Base-by-base conservation (phyloP, 2,329 filamentous ascomycete species). In the Mycosphaerelloides madeirae region DNA sequence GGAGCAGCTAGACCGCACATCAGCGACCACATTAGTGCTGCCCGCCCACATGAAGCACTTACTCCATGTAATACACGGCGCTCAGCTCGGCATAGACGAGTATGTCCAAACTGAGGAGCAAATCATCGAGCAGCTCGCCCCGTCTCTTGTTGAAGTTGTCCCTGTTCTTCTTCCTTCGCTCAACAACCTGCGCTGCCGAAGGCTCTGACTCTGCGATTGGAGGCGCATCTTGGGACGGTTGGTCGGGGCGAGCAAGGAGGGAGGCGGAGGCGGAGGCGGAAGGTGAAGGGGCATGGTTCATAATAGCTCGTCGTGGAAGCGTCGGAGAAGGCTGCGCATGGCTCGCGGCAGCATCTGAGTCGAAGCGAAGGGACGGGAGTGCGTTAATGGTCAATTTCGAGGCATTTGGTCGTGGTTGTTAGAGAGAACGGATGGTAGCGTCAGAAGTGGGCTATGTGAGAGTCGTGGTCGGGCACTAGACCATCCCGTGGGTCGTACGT, bases 21-120 rank as follows among this genome's bases (percentile, higher is more conserved):
- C 29, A 34, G 29, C 15, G 42, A 62, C 32, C 62, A 54, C 37
- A 43, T 29, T 3, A 3, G 13, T n/a, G 13, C n/a, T 9, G 8
- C 4, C 9, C 25, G 19, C 6, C 5, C 15, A 2, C 16, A 6
- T 9, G 19, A 3, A 22, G 13, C 8, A 8, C 75, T 57, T 70
- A 81, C 78, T 83, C 80, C 65, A 81, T 72, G 61, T 83, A 79
- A 63, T 83, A 83, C 46, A 81, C 63, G 6, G 73, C 71, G 29
- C 79, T 78, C 47, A 83, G 66, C 66, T 83, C 69, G 60, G 79
- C 75, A 65, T 80, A 83, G 44, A 81, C 72, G 37, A 80, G 58
- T 54, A 78, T 71, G 56, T 83, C 80, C 33, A 83, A 63, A 55
- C 75, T 73, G 44, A 74, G 71, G 48, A 81, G 68, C 38, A 82